Evolutionary conservation across 2,329 filamentous ascomycete species (phyloP), one percentile per base, ranked within the genome.

Genomic region (Zymoseptoria passerinii): DNA sequence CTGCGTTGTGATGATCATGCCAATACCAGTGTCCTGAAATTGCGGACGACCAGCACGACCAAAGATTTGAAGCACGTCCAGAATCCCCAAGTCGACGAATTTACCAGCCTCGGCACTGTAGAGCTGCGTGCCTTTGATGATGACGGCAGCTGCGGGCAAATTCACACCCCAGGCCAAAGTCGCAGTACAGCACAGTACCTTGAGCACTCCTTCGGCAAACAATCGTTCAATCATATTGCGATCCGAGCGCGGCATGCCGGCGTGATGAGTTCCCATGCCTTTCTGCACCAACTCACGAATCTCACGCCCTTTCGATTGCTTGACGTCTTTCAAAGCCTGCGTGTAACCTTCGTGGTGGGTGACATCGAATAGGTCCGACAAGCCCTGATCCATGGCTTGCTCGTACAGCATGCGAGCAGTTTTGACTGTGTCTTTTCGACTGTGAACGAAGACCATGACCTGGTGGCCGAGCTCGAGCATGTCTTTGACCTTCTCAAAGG

Each of bases 81-180:
- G 81, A 64, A 99, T 99, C 2, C 94, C 92, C 4, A 99, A 81
- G 70, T 99, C 94, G 19, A 96, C 88, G 66, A 96, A 97, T 74
- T 95, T 96, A 74, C 94, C 94, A 55, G 95, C 92, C 71, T 96
- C 90, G 0, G 94, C 87, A 71, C 92, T 97, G 75, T 99, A 99
- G 0, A 99, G 83, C 70, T 97, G 92, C 0, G 94, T 99, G 16
- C 94, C 94, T 73, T 99, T 99, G 80, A 99, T 99, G 55, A 99
- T 83, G 54, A 99, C 94, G 0, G 94, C 95, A 0, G 94, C 94
- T 35, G 94, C 94, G 0, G 94, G 94, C 74, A 99, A 83, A 74
- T 99, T 99, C 71, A 99, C 92, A 85, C 94, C 94, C 94, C 94
- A 99, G 0, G 94, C 94, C 27, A 99, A 81, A 1, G 94, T 99